Conservation (phyloP, 768 basidiomycete species). For the Hortiboletus campestris region DNA sequence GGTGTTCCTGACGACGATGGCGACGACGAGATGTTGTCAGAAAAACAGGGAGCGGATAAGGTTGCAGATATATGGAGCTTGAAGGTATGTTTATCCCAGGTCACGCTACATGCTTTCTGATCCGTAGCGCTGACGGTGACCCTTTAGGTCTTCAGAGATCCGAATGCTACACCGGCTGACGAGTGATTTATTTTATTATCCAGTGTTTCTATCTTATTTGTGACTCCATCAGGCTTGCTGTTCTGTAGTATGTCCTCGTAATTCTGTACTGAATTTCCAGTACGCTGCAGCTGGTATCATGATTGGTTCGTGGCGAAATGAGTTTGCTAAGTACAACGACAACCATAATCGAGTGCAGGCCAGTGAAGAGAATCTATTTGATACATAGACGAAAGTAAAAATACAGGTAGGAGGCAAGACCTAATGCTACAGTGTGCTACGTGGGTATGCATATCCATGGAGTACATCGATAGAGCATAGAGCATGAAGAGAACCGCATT, state of each 20-base stretch:
- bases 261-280: conserved; percentile 2
- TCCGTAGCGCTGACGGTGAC: not conserved
- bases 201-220: conserved; percentile 8
- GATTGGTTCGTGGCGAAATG: not conserved
- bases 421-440: conserved; percentile 24
- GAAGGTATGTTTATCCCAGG: conserved; percentile 48
- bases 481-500: not conserved
- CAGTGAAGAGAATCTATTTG: conserved; percentile 6
- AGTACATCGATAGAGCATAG: not conserved
- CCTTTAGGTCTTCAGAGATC: conserved; percentile 45
- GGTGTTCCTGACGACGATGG: conserved; percentile 37
- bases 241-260: conserved; percentile 8
- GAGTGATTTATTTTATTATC: conserved; percentile 22
- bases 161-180: conserved; percentile 30
- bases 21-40: conserved; percentile 31
- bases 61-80: conserved; percentile 75
- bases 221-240: conserved; percentile 3
- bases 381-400: conserved; percentile 16
- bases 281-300: not conserved
- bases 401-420: conserved; percentile 15
- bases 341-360: not conserved
- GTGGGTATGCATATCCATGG: conserved; percentile 6
- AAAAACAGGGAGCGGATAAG: conserved; percentile 40
- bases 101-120: not conserved
- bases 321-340: not conserved